Percentiles rank a stretch among this genome's conserved stretches.
Evolutionary conservation across 768 basidiomycete species (phyloP).

Genomic region (Termitomyces sp.): DNA sequence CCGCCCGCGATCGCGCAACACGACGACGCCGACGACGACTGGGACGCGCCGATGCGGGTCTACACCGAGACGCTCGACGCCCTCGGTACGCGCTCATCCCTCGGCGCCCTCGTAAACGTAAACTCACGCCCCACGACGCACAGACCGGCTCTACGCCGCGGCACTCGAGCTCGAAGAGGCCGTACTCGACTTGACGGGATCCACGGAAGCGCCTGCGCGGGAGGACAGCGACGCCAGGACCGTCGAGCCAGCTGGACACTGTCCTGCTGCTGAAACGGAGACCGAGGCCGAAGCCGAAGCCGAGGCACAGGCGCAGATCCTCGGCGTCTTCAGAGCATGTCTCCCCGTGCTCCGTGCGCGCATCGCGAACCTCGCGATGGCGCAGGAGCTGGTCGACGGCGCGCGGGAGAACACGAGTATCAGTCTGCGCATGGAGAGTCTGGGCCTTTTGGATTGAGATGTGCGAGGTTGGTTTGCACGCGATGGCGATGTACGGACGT

Average conservation of each 20-base stretch:
- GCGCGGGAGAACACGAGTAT: slow-evolving; percentile 46
- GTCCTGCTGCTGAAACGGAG: no score
- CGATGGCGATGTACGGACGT: background rate
- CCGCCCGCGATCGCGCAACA: slow-evolving; percentile 16
- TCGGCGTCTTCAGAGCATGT: slow-evolving; percentile 38
- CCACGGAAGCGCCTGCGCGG: background rate
- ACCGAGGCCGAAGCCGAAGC: slow-evolving; percentile 11
- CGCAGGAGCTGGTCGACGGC: slow-evolving; percentile 43
- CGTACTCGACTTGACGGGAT: slow-evolving; percentile 17
- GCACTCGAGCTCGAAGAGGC: slow-evolving; percentile 19
- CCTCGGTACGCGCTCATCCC: slow-evolving; percentile 39
- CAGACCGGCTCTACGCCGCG: slow-evolving; percentile 20
- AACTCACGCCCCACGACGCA: background rate
- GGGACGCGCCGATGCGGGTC: slow-evolving; percentile 33
- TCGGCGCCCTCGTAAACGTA: background rate
- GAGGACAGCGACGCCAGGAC: no score
- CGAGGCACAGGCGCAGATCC: slow-evolving; percentile 35
- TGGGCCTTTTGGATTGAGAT: slow-evolving; percentile 26
- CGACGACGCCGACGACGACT: slow-evolving; percentile 15
- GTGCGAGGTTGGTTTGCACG: background rate
- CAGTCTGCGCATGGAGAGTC: slow-evolving; percentile 40
- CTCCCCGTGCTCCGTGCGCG: slow-evolving; percentile 43
- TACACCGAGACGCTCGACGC: slow-evolving; percentile 38
- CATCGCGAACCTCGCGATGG: slow-evolving; percentile 39
- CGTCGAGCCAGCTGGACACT: no score